These are phyloP conservation scores for Annulohypoxylon bovei DNA, from an alignment of 495 filamentous ascomycete species.

Conservation along the genomic window DNA sequence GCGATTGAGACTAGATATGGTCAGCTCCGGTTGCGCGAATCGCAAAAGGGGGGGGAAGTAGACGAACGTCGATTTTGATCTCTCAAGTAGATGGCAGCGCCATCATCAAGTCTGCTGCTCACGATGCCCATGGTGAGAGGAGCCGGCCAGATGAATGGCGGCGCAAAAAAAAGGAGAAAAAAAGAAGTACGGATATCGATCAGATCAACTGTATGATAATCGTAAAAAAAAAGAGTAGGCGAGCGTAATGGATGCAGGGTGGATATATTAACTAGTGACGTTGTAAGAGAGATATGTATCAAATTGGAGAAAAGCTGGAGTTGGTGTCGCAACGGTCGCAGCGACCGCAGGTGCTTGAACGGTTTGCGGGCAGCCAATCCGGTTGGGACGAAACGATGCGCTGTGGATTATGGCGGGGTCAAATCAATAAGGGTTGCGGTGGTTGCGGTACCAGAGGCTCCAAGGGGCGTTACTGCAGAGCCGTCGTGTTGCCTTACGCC, in stretches of 20 bases:
- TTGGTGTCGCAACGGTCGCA: conserved; percentile 44
- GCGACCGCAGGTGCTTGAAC: conserved; percentile 33
- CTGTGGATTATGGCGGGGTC: conserved; percentile 43
- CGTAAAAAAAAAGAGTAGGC: conserved; percentile 11
- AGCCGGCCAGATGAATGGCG: conserved; percentile 37
- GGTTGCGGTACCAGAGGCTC: neutral
- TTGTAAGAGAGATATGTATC: conserved; percentile 43
- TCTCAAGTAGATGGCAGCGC: conserved; percentile 81
- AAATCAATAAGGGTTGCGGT: conserved; percentile 5
- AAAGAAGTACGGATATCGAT: conserved; percentile 22
- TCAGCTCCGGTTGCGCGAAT: conserved; percentile 41
- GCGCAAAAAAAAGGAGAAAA: conserved; percentile 33
- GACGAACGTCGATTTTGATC: conserved; percentile 86
- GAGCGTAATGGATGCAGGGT: conserved; percentile 29
- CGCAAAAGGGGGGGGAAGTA: conserved; percentile 30
- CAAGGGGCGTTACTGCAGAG: conserved; percentile 15
- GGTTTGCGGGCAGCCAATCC: conserved; percentile 43
- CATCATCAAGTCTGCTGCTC: conserved; percentile 89
- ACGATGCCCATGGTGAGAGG: conserved; percentile 84
- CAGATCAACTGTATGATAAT: conserved; percentile 15
- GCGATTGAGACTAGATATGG: conserved; percentile 78
- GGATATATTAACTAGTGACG: conserved; percentile 42
- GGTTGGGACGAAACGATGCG: conserved; percentile 22
- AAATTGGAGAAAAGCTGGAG: conserved; percentile 39
- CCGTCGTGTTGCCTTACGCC: conserved; percentile 32